These are phyloP conservation scores for Colletotrichum tabaci DNA, from an alignment of 2,329 filamentous ascomycete species.

Conservation along the genomic window DNA sequence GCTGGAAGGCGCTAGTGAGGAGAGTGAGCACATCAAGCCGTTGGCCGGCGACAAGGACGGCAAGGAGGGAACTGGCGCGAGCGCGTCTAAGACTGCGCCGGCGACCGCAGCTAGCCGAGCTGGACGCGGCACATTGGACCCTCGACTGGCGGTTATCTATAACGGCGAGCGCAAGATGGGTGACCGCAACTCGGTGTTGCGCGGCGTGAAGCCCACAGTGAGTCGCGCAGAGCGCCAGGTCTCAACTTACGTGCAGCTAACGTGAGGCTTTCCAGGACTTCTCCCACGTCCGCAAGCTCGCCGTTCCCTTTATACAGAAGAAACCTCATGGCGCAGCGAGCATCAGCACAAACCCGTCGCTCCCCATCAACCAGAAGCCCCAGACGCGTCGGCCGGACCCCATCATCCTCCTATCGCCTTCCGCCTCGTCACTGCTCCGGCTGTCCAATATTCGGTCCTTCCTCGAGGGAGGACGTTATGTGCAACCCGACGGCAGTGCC, in stretches of 20 bases:
- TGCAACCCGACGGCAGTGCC: slow-evolving; percentile 79
- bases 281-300: slow-evolving; percentile 90
- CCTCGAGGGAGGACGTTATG: slow-evolving; percentile 87
- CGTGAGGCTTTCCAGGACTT: slow-evolving; percentile 78
- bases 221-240: slow-evolving; percentile 49
- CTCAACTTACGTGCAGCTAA: not conserved
- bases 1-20: slow-evolving; percentile 90
- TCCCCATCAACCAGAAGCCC: slow-evolving; percentile 69
- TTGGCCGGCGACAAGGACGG: slow-evolving; percentile 76
- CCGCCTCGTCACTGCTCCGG: slow-evolving; percentile 92
- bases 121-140: slow-evolving; percentile 80
- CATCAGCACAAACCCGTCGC: slow-evolving; percentile 59
- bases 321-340: slow-evolving; percentile 62
- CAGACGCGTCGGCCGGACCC: slow-evolving; percentile 75
- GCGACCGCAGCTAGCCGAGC: slow-evolving; percentile 64
- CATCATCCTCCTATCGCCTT: slow-evolving; percentile 97
- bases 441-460: slow-evolving; percentile 97
- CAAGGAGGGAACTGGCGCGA: slow-evolving; percentile 53
- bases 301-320: slow-evolving; percentile 80
- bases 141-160: slow-evolving; percentile 89
- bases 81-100: slow-evolving; percentile 55
- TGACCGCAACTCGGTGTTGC: slow-evolving; percentile 89
- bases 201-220: slow-evolving; percentile 91
- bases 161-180: slow-evolving; percentile 92
- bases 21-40: slow-evolving; percentile 93